Evolutionary conservation across 768 basidiomycete genomes (phyloP).

Genomic region (Boletales sp.): DNA sequence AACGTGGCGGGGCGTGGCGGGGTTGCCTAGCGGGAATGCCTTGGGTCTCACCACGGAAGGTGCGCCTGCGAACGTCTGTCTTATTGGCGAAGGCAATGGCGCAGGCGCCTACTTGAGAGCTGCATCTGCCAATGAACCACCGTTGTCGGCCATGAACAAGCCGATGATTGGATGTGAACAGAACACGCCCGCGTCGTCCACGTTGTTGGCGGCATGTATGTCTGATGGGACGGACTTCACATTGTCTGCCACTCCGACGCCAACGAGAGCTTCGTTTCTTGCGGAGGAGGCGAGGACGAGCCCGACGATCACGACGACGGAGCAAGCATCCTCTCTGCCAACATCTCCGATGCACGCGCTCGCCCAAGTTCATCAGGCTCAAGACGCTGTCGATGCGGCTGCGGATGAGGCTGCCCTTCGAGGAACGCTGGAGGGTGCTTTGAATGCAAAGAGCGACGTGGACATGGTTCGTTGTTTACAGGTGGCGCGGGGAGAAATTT

Average conservation of each 20-base stretch:
- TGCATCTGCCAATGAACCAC: slow-evolving; percentile 5
- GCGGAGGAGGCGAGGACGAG: neutral
- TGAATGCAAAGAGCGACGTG: slow-evolving; percentile 14
- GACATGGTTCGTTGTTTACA: slow-evolving; percentile 23
- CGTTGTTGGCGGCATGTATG: neutral
- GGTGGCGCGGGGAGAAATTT: slow-evolving; percentile 19
- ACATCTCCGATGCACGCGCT: slow-evolving; percentile 10
- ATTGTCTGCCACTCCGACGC: slow-evolving; percentile 8
- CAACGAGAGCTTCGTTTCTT: slow-evolving; percentile 7
- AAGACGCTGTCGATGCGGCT: slow-evolving; percentile 21
- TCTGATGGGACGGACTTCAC: neutral
- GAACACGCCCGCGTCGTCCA: neutral
- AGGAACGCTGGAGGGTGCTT: slow-evolving; percentile 12
- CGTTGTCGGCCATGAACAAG: neutral
- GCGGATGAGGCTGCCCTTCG: slow-evolving; percentile 22
- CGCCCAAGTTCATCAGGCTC: slow-evolving; percentile 16
- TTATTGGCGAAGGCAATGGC: neutral
- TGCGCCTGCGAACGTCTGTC: too few species aligned
- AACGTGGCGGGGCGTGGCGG: neutral
- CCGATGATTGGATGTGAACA: neutral
- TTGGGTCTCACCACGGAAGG: slow-evolving; percentile 2
- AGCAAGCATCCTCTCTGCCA: neutral
- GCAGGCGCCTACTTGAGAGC: neutral
- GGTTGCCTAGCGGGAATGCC: slow-evolving; percentile 1
- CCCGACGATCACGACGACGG: neutral